These are phyloP conservation scores for Neurospora africana DNA, from an alignment of 495 filamentous ascomycete species.

Conservation along the genomic window DNA sequence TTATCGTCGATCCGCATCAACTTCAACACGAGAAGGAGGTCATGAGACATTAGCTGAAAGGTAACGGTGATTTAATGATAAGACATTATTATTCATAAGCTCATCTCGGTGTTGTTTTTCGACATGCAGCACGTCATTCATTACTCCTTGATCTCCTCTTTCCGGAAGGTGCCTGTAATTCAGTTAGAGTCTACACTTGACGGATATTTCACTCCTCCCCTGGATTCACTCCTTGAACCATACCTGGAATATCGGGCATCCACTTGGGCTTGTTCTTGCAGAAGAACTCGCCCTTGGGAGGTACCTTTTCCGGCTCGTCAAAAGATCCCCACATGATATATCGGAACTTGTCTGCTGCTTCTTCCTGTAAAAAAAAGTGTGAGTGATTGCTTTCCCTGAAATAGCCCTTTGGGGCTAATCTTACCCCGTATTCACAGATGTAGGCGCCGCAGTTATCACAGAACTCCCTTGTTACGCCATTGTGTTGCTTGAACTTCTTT, in stretches of 20 bases:
- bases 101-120: not conserved
- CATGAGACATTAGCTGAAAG: not conserved
- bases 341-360: constrained; percentile 45
- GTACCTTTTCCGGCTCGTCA: constrained; percentile 49
- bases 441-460: constrained; percentile 51
- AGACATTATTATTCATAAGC: constrained; percentile 1
- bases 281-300: constrained; percentile 63
- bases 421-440: constrained; percentile 54
- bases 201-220: not conserved
- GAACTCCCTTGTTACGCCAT: constrained; percentile 42
- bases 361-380: constrained; percentile 25
- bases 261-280: constrained; percentile 45
- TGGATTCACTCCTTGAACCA: constrained; percentile 11
- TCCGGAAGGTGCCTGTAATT: constrained; percentile 45
- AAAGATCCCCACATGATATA: constrained; percentile 56
- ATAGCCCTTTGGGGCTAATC: constrained; percentile 2
- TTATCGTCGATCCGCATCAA: constrained; percentile 35
- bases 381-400: not conserved
- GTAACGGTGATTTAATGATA: not conserved
- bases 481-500: constrained; percentile 17
- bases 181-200: constrained; percentile 3
- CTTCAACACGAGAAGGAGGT: constrained; percentile 15
- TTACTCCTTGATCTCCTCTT: constrained; percentile 47
- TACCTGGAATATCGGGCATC: constrained; percentile 54
- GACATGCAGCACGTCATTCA: not conserved